phyloP scores from a whole-genome alignment of 2,329 filamentous ascomycete species.

The Cryphonectria nitschkei region DNA sequence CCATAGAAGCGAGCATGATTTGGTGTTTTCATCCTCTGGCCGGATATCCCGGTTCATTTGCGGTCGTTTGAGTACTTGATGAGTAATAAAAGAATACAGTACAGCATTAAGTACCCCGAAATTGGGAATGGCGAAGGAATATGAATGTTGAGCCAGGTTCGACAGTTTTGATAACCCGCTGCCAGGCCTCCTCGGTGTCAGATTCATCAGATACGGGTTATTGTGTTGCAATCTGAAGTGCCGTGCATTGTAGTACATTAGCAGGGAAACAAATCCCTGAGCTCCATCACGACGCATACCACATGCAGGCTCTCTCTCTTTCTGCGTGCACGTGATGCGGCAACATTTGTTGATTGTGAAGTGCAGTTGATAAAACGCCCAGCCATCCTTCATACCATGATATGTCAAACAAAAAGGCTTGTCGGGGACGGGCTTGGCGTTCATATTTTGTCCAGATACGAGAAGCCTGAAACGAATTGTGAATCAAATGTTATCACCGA shows the following conservation, averaged over 20 bases:
- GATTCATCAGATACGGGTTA: not conserved
- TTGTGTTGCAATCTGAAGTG: not conserved
- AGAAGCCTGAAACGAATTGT: not conserved
- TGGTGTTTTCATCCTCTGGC: too few species aligned
- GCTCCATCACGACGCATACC: not conserved
- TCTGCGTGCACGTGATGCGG: not conserved
- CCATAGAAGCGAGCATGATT: too few species aligned
- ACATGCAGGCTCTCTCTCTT: not conserved
- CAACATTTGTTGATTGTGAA: not conserved
- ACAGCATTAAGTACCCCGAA: too few species aligned
- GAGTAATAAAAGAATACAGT: too few species aligned
- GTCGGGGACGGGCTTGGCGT: not conserved
- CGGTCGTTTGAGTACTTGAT: too few species aligned
- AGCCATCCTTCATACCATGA: not conserved
- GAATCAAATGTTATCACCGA: not conserved
- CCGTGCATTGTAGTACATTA: not conserved
- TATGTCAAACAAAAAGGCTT: not conserved
- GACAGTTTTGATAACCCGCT: too few species aligned
- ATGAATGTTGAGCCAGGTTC: too few species aligned
- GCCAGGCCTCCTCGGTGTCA: not conserved
- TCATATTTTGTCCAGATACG: not conserved
- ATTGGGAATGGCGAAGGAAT: too few species aligned
- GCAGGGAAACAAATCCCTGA: not conserved
- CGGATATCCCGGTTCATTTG: too few species aligned
- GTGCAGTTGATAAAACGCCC: not conserved